Base-by-base conservation (phyloP, 2,329 filamentous ascomycete genomes). In the Phoma sp. region DNA sequence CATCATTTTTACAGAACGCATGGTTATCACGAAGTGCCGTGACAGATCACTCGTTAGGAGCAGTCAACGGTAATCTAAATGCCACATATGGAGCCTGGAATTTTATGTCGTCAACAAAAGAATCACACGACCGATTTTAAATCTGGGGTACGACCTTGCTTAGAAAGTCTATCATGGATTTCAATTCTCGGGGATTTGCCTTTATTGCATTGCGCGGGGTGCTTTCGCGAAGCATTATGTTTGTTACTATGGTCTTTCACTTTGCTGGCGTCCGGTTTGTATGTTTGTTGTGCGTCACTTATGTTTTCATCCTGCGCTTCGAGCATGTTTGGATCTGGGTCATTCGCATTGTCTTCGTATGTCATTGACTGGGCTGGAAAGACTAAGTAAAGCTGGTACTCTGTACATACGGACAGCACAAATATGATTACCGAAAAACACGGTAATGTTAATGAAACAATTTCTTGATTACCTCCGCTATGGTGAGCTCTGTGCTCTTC, bases 131-230 rank as follows among this genome's bases (percentile, higher is more conserved):
- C 22, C 41, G 36, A 42, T 32, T 49, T 39, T 36, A 36, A 23
- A 29, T 45, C 36, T 40, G 36, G 35, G 33, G 32, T 14, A 42
- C 25, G 32, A 33, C 23, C 38, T 33, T 52, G 25, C 38, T 43
- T 47, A 38, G 43, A 33, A 33, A 38, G 50, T 24, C 27, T 30
- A 33, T 44, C 18, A 47, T 44, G 36, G 40, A 45, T 61, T 29
- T 57, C 56, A 42, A 62, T 53, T 64, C 52, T 54, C 47, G 61
- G 53, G 41, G 58, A 18, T 24, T 38, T 55, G 41, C 46, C 37
- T 46, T 55, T 30, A 45, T 66, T 71, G 69, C 68, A 70, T 72
- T 69, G 69, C 67, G 62, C 55, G 57, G 58, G 60, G 57, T 63
- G 51, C 60, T 51, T 60, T 65, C 35, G 60, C 52, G 62, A 59